These are phyloP conservation scores for Penicillium verrucosum DNA, from an alignment of 2,329 filamentous ascomycete genomes.

Conservation along the genomic window DNA sequence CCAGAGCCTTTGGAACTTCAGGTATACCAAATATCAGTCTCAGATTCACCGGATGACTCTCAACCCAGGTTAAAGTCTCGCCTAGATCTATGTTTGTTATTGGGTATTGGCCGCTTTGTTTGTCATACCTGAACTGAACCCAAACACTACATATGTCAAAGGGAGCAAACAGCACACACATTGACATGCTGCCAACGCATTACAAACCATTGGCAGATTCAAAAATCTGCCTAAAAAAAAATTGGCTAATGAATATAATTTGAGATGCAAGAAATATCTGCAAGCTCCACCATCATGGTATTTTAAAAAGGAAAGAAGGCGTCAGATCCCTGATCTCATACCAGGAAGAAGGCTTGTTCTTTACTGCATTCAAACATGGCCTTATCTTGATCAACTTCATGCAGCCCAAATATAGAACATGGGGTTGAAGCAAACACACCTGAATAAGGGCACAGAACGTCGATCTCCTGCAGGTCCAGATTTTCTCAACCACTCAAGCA, in stretches of 20 bases:
- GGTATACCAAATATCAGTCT: background rate
- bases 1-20: background rate
- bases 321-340: background rate
- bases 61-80: background rate
- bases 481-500: background rate
- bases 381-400: constrained; percentile 2
- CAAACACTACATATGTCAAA: background rate
- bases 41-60: background rate
- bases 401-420: constrained; percentile 24
- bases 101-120: background rate
- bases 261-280: background rate
- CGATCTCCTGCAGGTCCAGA: constrained; percentile 16
- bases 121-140: background rate
- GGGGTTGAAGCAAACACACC: constrained; percentile 3
- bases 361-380: constrained; percentile 7
- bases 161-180: background rate
- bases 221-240: background rate
- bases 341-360: background rate
- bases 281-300: background rate
- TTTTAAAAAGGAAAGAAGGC: background rate
- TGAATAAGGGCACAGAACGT: background rate
- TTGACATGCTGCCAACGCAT: background rate
- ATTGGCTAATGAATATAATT: constrained; percentile 4
- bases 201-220: background rate
- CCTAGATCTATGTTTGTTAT: background rate